Conservation (phyloP, 2,329 filamentous ascomycete genomes). For the Arthroderma uncinatum region DNA sequence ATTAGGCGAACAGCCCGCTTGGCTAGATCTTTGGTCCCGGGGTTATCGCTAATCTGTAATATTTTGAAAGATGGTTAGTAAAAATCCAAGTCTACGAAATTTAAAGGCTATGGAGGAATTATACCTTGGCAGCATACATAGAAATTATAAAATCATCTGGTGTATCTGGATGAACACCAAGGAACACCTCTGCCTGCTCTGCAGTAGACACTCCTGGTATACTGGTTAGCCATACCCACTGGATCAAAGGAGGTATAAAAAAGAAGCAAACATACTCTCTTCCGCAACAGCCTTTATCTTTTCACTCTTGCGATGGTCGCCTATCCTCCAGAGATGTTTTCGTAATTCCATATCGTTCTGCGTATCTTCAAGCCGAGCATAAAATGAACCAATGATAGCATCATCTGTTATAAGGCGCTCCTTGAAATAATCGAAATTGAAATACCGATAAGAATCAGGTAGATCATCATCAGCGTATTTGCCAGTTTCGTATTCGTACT, state of each 20-base stretch:
- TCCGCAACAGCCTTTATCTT: conserved; percentile 48
- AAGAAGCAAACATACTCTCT: conserved; percentile 32
- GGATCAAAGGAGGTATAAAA: background rate
- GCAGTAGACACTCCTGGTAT: conserved; percentile 45
- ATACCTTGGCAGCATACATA: conserved; percentile 47
- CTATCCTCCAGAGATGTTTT: conserved; percentile 49
- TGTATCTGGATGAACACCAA: conserved; percentile 42
- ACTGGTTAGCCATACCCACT: background rate
- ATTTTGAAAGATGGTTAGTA: background rate
- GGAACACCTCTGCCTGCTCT: conserved; percentile 52
- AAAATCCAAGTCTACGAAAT: background rate
- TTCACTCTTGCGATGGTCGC: conserved; percentile 46
- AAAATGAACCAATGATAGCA: conserved; percentile 51
- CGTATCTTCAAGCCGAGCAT: conserved; percentile 47
- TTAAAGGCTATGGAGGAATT: conserved; percentile 9
- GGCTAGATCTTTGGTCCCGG: conserved; percentile 40
- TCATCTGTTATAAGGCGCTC: conserved; percentile 43
- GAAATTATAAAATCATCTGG: conserved; percentile 49
- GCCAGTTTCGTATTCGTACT: conserved; percentile 48
- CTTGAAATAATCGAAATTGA: conserved; percentile 41
- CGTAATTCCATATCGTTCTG: conserved; percentile 47
- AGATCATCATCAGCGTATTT: conserved; percentile 48
- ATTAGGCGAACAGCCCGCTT: conserved; percentile 49
- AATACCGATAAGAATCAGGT: conserved; percentile 46
- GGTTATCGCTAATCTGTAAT: conserved; percentile 41